Base-by-base conservation (phyloP, 805 yeast genomes). In the Myxozyma mucilagina region DNA sequence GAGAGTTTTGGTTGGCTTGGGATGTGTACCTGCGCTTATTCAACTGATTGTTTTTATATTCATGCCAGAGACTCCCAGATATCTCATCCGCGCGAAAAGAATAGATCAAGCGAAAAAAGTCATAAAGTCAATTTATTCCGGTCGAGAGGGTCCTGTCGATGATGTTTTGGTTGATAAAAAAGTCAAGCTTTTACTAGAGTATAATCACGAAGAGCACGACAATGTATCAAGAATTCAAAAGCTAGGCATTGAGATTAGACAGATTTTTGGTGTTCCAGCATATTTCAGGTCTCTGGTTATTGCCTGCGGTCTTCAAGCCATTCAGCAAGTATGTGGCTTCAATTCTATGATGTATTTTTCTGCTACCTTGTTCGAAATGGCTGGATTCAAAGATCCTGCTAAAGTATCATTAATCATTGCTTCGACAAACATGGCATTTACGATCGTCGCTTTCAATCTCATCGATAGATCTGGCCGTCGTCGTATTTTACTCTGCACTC, bases 271-370 rank as follows among this genome's bases (percentile, higher is more conserved):
- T 3, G 65, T 66, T 1, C 76, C 78, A 7, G 68, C 96, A 0
- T 91, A 93, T 74, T 84, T 90, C 61, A 84, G 98, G 70, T 97
- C 97, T 6, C 81, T 94, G 64, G 78, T 90, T 38, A 85, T 93
- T 70, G 94, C 93, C 9, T 91, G 97, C 78, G 97, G 96, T 34
- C 77, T 93, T 67, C 98, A 93, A 76, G 97, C 96, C 60, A 87
- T 93, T 71, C 98, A 93, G 78, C 99, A 93, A 76, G 90, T 93
- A 69, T 89, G 96, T 16, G 98, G 98, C 67, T 93, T 93, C 84
- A 94, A 93, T 76, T 90, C 97, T 4, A 81, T 93, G 69, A 89
- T 93, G 96, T 93, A 93, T 78, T 93, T 92, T 75, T 87, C 96
- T 53, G 86, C 96, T 38, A 92, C 98, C 1, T 87, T 93, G 68